Base-by-base conservation (phyloP, 1,284 basidiomycete species). In the Ganoderma leucocontextum region DNA sequence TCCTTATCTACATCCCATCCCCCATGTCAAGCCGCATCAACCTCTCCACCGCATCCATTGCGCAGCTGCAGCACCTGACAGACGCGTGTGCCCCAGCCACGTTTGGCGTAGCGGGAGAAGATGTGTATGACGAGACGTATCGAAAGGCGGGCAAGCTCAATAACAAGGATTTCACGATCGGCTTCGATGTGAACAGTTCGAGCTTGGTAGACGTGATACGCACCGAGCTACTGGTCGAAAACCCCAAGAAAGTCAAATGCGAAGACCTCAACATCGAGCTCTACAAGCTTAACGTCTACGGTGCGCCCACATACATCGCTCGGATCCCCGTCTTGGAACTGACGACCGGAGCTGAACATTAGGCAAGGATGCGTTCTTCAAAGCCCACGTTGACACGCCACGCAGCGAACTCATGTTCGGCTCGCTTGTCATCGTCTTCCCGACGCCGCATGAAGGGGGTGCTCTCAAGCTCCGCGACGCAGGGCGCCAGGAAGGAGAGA, bases 341-440 rank as follows among this genome's bases (percentile, higher is more conserved):
- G 5, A 47, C 44, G n/a, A 10, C 10, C 44, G 19, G 7, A 17
- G 12, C 44, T 47, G 44, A 36, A 4, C 2, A 7, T 3, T 2
- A 75, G 74, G 67, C 4, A 47, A 69, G 5, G 73, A 72, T 2
- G 72, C 73, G 2, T 78, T 77, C 68, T 77, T 77, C 71, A 77
- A 77, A 63, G n/a, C 75, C 3, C 76, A 77, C 57, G 62, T 71
- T 4, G 78, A 78, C 52, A 76, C 76, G 0, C 76, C 76, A 8
- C 73, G 73, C 6, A 65, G 66, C 60, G 64, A 74, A 36, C 61
- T 55, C 12, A 75, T 76, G 76, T 76, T 85, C 61, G 84, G 80
- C n/a, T 85, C 84, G 2, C 81, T 85, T 15, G 81, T 86, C 22
- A 65, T 85, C 57, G 70, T 83, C 9, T 79, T 79, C 68, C 82